Percentiles rank a stretch among this genome's conserved stretches.
Evolutionary conservation across 768 basidiomycete species (phyloP).

Genomic region (Collybia nuda): DNA sequence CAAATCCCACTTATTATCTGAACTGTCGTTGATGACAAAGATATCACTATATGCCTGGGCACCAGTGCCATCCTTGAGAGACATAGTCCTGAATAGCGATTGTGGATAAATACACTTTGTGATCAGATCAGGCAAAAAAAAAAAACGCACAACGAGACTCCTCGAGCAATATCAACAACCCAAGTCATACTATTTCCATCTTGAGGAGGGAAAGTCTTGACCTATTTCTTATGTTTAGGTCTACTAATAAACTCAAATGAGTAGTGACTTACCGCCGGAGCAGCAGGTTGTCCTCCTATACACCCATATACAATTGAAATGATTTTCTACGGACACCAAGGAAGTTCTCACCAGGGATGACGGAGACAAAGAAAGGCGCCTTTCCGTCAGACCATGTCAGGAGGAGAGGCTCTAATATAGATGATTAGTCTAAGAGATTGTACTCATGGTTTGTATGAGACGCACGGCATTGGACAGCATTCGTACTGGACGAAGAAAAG

Average conservation of each 20-base stretch:
- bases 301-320: neutral
- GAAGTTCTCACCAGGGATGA: constrained; percentile 55
- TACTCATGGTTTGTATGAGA: constrained; percentile 6
- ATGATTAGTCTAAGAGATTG: neutral
- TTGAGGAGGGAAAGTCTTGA: constrained; percentile 52
- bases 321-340: neutral
- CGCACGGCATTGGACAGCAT: constrained; percentile 53
- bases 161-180: constrained; percentile 46
- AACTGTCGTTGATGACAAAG: constrained; percentile 39
- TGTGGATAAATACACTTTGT: neutral
- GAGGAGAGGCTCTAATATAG: constrained; percentile 54
- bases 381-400: constrained; percentile 53
- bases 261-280: constrained; percentile 45
- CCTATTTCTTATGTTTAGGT: constrained; percentile 27
- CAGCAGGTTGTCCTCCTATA: constrained; percentile 52
- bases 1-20: constrained; percentile 30
- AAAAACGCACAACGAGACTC: constrained; percentile 46
- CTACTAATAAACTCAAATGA: too few relatives aligned
- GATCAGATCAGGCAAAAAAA: neutral
- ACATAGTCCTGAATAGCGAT: constrained; percentile 40
- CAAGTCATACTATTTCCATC: constrained; percentile 48
- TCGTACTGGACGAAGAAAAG: constrained; percentile 23
- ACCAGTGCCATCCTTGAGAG: constrained; percentile 61
- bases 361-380: constrained; percentile 56
- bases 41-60: constrained; percentile 48